These are phyloP conservation scores for Mycosphaerella sp. DNA, from an alignment of 2,329 filamentous ascomycete genomes.

Conservation along the genomic window DNA sequence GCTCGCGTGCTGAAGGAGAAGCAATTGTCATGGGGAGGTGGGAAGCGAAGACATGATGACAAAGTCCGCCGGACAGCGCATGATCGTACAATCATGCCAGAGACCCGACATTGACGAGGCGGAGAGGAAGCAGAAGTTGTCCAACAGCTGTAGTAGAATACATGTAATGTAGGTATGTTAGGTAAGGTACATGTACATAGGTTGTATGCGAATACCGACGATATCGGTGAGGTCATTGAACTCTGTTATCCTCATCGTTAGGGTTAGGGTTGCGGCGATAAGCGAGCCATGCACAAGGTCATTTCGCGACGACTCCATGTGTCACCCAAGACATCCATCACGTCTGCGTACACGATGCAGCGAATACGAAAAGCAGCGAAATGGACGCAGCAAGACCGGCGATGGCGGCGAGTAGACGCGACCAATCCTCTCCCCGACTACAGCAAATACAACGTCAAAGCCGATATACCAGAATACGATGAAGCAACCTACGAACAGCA, in stretches of 20 bases:
- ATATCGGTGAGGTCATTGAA: too few species aligned
- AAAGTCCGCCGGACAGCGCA: slow-evolving; percentile 27
- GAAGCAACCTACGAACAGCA: slow-evolving; percentile 78
- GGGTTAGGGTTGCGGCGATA: too few species aligned
- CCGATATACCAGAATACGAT: slow-evolving; percentile 72
- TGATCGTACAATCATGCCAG: slow-evolving; percentile 32
- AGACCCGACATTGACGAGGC: slow-evolving; percentile 19
- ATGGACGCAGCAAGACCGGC: slow-evolving; percentile 13
- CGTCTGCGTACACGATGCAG: slow-evolving; percentile 5
- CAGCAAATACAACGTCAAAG: slow-evolving; percentile 79
- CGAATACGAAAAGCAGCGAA: slow-evolving; percentile 17
- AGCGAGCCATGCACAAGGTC: too few species aligned
- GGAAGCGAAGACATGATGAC: slow-evolving; percentile 7
- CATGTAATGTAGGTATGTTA: too few species aligned
- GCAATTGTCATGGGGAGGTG: background rate
- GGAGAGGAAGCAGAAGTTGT: background rate
- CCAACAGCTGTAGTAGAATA: background rate
- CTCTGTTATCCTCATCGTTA: too few species aligned
- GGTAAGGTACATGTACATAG: too few species aligned
- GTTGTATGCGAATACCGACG: too few species aligned
- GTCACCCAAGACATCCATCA: background rate
- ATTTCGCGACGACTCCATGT: too few species aligned
- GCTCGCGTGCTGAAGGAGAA: slow-evolving; percentile 10
- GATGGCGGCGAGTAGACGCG: slow-evolving; percentile 13
- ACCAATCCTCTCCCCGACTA: slow-evolving; percentile 43